These are phyloP conservation scores for Hapsidospora chrysogenum DNA, from an alignment of 495 filamentous ascomycete species.

Conservation along the genomic window DNA sequence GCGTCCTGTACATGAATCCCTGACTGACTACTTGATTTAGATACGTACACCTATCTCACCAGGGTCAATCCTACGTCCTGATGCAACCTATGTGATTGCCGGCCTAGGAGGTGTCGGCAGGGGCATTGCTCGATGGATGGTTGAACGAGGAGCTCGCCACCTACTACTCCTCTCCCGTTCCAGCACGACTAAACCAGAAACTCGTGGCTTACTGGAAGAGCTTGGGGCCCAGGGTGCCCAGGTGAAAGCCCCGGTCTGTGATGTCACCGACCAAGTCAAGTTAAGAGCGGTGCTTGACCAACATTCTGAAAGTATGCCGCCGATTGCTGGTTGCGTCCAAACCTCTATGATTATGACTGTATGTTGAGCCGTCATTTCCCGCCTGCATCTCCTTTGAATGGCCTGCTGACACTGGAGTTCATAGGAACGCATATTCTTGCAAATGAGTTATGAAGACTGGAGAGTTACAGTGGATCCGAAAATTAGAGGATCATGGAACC, in stretches of 20 bases:
- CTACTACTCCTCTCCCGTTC: conserved; percentile 27
- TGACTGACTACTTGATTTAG: too few relatives aligned
- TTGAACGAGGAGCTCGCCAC: conserved; percentile 22
- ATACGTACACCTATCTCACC: too few relatives aligned
- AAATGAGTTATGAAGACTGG: background rate
- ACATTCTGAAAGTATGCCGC: background rate
- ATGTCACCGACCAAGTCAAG: background rate
- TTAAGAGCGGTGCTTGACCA: background rate
- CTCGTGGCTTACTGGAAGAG: conserved; percentile 1
- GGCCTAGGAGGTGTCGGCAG: conserved; percentile 26
- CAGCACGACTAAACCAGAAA: conserved; percentile 7
- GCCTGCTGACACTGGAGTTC: too few relatives aligned
- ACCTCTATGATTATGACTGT: background rate
- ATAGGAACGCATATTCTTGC: conserved; percentile 4
- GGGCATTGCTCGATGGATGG: conserved; percentile 32
- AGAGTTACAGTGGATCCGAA: background rate
- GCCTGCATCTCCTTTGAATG: too few relatives aligned
- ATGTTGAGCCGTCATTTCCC: too few relatives aligned
- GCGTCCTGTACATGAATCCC: too few relatives aligned
- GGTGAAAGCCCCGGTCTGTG: background rate
- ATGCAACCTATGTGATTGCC: conserved; percentile 26
- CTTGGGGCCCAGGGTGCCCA: background rate
- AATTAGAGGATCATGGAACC: background rate
- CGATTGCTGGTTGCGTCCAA: conserved; percentile 5
- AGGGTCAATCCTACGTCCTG: conserved; percentile 10